Conservation (phyloP, 352 stramenopile species). For the Hyaloperonospora brassicae region DNA sequence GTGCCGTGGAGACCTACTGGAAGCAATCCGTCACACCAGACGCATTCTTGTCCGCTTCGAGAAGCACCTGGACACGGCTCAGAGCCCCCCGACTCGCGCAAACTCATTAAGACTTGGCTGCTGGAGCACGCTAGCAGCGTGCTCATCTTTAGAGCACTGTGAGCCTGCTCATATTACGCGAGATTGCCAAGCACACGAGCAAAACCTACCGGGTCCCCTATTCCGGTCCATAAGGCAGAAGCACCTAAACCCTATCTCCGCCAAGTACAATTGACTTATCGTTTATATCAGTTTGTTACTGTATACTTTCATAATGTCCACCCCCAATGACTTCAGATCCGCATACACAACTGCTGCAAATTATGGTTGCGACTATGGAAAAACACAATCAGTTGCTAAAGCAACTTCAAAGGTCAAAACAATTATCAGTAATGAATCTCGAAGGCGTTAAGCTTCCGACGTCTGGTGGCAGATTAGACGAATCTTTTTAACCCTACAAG, state of each 20-base stretch:
- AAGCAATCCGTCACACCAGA: neutral
- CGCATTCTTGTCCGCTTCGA: neutral
- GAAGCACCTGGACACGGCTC: neutral
- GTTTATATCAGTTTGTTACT: slow-evolving; percentile 2
- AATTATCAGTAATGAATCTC: neutral
- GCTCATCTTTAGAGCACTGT: slow-evolving; percentile 2
- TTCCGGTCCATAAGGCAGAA: neutral
- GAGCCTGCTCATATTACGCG: neutral
- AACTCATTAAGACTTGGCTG: neutral
- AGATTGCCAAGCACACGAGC: slow-evolving; percentile 1
- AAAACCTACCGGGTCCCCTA: neutral
- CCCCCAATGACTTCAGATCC: neutral
- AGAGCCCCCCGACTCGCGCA: neutral
- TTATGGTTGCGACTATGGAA: slow-evolving; percentile 2
- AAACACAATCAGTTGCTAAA: neutral
- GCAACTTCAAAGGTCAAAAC: too few relatives aligned
- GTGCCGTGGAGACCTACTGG: neutral
- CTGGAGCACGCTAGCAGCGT: neutral
- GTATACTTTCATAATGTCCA: neutral
- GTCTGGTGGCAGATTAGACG: neutral
- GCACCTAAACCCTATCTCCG: neutral
- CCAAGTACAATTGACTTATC: neutral
- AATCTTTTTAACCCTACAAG: slow-evolving; percentile 2
- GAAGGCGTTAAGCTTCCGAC: neutral
- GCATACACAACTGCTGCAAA: neutral